These are phyloP conservation scores for Cryptomeria japonica DNA, from an alignment of 75 land plant genomes.

Conservation along the genomic window DNA sequence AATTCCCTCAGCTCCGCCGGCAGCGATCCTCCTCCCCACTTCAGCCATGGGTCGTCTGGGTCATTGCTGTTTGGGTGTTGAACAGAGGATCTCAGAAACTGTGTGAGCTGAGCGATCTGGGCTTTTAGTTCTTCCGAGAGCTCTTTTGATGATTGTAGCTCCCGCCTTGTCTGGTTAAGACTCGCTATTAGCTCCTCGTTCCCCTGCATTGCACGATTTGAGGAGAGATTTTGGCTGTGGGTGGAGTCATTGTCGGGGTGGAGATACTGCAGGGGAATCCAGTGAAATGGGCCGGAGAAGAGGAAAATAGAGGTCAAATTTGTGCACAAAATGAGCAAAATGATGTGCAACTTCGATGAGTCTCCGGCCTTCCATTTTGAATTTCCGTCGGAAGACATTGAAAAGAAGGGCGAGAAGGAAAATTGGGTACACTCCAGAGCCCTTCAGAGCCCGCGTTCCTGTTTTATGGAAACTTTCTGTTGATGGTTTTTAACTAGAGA, in stretches of 20 bases:
- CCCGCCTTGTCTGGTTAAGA: not conserved
- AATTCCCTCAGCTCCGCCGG: constrained; percentile 22
- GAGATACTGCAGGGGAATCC: not conserved
- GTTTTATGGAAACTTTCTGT: no score
- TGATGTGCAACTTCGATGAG: not conserved
- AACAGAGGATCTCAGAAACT: not conserved
- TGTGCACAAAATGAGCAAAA: not conserved
- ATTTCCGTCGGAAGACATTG: no score
- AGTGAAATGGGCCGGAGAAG: not conserved
- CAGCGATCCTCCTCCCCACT: not conserved
- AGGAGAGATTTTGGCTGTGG: not conserved
- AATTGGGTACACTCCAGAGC: no score
- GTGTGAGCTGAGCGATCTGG: not conserved
- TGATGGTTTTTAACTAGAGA: no score
- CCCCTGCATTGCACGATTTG: not conserved
- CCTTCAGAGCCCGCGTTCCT: no score
- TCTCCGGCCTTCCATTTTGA: not conserved
- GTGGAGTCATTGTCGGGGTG: not conserved
- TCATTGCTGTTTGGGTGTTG: not conserved
- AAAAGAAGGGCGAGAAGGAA: no score
- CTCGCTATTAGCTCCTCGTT: not conserved
- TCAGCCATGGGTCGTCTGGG: not conserved
- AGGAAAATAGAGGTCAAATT: not conserved
- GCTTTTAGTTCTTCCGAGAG: not conserved
- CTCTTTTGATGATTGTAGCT: not conserved